Evolutionary conservation across 371 early-diverging fungal genomes (phyloP), one percentile per base, ranked within the genome.

Genomic region (Syncephalastrum contaminatum): DNA sequence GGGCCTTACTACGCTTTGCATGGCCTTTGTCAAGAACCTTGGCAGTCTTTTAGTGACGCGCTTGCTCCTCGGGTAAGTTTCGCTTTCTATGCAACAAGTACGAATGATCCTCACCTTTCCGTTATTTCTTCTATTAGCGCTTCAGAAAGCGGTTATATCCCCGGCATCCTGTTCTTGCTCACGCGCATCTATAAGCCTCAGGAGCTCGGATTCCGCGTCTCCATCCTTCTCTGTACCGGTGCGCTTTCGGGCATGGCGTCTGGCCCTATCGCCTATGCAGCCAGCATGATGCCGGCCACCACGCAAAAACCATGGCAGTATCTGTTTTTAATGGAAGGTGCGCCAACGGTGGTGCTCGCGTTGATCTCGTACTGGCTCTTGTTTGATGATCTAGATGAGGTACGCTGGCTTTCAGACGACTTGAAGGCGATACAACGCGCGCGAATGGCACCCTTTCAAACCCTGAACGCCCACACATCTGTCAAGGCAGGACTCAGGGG

Each of bases 271-370:
- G 62, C 60, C 1, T 76, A 67, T 48, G 67, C 51, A 13, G 56
- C 67, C n/a, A 58, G 69, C 2, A 54, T 57, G 16, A 21, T 76
- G 13, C 71, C 66, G 10, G 73, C 69, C 16, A 46, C 53, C 5
- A 41, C 30, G 3, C 36, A 30, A 12, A 6, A 10, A 30, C 36
- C 36, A 0, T 76, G 76, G 76, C 73, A 73, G 22, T 73, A 64
- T 36, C 45, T 76, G n/a, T 70, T 76, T 30, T 60, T 76, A 15
- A 25, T 73, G 4, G 76, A 76, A 48, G 73, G 73, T 1, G 49
- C 59, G 0, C 70, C 67, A 2, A 76, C 76, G 1, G 58, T 72
- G 5, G 30, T 54, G 2, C 53, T 76, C 0, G 60, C 69, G 5
- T 21, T 70, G 2, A 4, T 70, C 2, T 70, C 66, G 1, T 76